phyloP scores from a whole-genome alignment of 192 early-diverging fungal species.

The Coemansia sp. region DNA sequence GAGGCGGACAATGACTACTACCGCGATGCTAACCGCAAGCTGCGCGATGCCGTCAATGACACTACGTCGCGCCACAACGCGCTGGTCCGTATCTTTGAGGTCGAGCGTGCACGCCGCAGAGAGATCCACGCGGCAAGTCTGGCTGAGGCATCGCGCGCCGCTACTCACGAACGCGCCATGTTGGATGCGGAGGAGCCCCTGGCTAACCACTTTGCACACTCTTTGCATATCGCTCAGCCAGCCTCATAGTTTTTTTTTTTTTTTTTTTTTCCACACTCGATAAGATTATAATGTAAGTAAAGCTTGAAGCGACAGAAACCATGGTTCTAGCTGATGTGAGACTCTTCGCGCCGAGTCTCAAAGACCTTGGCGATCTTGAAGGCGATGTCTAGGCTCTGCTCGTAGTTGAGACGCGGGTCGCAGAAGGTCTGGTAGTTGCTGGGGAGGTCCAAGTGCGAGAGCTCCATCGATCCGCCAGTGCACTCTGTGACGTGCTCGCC shows the following conservation, averaged over 20 bases:
- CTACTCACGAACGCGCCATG: conserved; percentile 34
- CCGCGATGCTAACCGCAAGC: conserved; percentile 54
- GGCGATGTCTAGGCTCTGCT: conserved; percentile 95
- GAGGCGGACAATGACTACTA: conserved; percentile 58
- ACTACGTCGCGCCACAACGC: conserved; percentile 55
- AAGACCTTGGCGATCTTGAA: conserved; percentile 94
- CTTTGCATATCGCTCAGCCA: conserved; percentile 16
- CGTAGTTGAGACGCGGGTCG: conserved; percentile 96
- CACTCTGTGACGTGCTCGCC: conserved; percentile 97
- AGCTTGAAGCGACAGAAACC: background rate
- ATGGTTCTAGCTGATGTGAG: background rate
- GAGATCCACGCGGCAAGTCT: conserved; percentile 27
- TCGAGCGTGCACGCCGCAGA: conserved; percentile 35
- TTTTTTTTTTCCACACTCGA: too few relatives aligned
- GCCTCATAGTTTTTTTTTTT: background rate
- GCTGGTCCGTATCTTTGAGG: conserved; percentile 46
- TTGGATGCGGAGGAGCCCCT: conserved; percentile 11
- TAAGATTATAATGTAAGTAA: background rate
- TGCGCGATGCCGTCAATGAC: conserved; percentile 42
- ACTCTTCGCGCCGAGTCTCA: conserved; percentile 58
- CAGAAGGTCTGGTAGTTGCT: conserved; percentile 96
- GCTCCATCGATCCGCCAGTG: conserved; percentile 97
- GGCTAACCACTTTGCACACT: conserved; percentile 14
- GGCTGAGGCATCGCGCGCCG: conserved; percentile 28
- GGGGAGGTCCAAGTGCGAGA: conserved; percentile 76